Conservation (phyloP, 2,329 filamentous ascomycete genomes). For the Diplodia mutila region DNA sequence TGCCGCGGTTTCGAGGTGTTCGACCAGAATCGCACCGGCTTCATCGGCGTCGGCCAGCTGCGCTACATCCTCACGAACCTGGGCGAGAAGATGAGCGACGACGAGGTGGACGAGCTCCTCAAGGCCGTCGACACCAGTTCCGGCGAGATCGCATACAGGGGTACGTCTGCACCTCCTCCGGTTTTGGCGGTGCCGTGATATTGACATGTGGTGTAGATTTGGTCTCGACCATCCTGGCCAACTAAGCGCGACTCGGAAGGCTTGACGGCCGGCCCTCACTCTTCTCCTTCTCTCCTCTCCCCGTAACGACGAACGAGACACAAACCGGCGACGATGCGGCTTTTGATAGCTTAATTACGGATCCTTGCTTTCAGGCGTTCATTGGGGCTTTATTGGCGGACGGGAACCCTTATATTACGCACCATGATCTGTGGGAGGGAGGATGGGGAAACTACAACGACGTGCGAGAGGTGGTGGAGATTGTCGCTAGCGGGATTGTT, state of each 20-base stretch:
- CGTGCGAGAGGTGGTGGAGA: neutral
- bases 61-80: constrained; percentile 98
- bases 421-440: neutral
- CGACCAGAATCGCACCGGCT: constrained; percentile 98
- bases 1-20: constrained; percentile 99
- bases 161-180: constrained; percentile 54
- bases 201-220: constrained; percentile 12
- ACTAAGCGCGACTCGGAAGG: constrained; percentile 8
- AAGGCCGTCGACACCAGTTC: constrained; percentile 97
- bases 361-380: constrained; percentile 22
- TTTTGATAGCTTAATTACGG: constrained; percentile 17
- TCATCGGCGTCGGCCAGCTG: constrained; percentile 95
- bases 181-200: neutral
- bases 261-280: neutral
- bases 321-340: constrained; percentile 15
- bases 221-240: constrained; percentile 26
- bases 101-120: constrained; percentile 97
- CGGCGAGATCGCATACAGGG: constrained; percentile 96
- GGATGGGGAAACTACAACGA: constrained; percentile 3
- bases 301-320: constrained; percentile 19
- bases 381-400: constrained; percentile 9
- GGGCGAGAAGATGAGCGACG: constrained; percentile 99
- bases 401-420: constrained; percentile 8
- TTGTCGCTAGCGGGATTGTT: neutral
- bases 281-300: constrained; percentile 9